Evolutionary conservation across 2,329 filamentous ascomycete species (phyloP).

Genomic region (Calonectria honghensis): DNA sequence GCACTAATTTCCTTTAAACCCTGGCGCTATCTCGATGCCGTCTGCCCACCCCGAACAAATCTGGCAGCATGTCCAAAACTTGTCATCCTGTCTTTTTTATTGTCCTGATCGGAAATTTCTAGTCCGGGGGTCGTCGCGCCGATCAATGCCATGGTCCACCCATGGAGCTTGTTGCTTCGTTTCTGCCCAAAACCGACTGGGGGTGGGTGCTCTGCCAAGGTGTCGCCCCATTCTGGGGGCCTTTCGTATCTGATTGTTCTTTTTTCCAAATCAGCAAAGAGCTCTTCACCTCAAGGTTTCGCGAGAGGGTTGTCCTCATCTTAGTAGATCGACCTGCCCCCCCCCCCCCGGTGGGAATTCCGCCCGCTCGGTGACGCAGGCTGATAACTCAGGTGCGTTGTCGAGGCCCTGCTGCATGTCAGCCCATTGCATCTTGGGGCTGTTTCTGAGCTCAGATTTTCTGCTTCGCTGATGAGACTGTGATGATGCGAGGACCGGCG

Average conservation of each 20-base stretch:
- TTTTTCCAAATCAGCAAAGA: not conserved
- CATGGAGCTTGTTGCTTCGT: constrained; percentile 24
- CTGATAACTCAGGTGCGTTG: constrained; percentile 23
- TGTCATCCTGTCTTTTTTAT: constrained; percentile 15
- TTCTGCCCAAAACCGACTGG: constrained; percentile 14
- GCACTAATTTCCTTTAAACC: constrained; percentile 40
- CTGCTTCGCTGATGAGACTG: constrained; percentile 28
- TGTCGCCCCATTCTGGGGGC: not conserved
- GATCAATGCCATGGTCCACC: constrained; percentile 36
- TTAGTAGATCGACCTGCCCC: not conserved
- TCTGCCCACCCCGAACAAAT: constrained; percentile 38
- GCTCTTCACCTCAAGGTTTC: not conserved
- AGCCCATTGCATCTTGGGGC: constrained; percentile 31
- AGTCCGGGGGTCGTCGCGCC: constrained; percentile 35
- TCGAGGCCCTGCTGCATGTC: constrained; percentile 34
- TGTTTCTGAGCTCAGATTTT: constrained; percentile 28
- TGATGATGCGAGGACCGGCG: constrained; percentile 30
- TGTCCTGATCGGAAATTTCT: constrained; percentile 41
- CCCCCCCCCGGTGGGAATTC: not conserved
- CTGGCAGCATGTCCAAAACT: constrained; percentile 30
- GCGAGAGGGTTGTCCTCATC: not conserved
- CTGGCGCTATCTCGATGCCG: constrained; percentile 40
- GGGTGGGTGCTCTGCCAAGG: not conserved
- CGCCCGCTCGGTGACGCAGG: constrained; percentile 3
- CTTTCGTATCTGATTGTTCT: constrained; percentile 1